These are phyloP conservation scores for Marasmius tenuissimus DNA, from an alignment of 1,284 basidiomycete genomes.

Conservation along the genomic window DNA sequence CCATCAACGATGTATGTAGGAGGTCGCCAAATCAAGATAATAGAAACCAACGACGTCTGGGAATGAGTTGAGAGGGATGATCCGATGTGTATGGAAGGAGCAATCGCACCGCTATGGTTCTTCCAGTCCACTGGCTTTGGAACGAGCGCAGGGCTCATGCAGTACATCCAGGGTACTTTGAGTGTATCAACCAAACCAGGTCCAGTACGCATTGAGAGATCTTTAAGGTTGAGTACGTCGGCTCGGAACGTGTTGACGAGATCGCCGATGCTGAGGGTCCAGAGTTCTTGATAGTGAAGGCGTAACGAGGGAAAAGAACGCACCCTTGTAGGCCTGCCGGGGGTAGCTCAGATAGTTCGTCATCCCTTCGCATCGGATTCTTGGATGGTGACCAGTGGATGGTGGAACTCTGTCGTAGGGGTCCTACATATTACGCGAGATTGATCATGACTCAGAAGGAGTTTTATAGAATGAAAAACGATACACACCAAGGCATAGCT, in stretches of 20 bases:
- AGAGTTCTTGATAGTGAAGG: not conserved
- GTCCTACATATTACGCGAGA: slow-evolving; percentile 28
- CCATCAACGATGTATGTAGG: slow-evolving; percentile 34
- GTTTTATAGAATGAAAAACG: not conserved
- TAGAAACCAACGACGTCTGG: slow-evolving; percentile 68
- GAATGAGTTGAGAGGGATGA: not conserved
- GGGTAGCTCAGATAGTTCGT: slow-evolving; percentile 61
- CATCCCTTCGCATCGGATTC: slow-evolving; percentile 52
- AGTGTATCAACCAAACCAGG: slow-evolving; percentile 56
- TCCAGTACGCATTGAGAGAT: slow-evolving; percentile 47
- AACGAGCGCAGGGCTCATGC: slow-evolving; percentile 64
- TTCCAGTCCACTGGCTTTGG: slow-evolving; percentile 67
- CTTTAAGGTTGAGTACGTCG: slow-evolving; percentile 47
- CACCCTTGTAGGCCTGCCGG: slow-evolving; percentile 60
- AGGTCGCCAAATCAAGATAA: slow-evolving; percentile 52
- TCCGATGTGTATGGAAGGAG: not conserved
- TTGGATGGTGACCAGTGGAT: slow-evolving; percentile 61
- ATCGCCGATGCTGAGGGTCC: slow-evolving; percentile 48
- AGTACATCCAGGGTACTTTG: slow-evolving; percentile 70
- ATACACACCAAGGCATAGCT: slow-evolving; percentile 67
- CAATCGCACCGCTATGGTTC: slow-evolving; percentile 53
- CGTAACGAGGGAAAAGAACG: slow-evolving; percentile 4
- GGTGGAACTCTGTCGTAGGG: slow-evolving; percentile 61
- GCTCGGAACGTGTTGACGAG: slow-evolving; percentile 62
- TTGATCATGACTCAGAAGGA: slow-evolving; percentile 62